These are phyloP conservation scores for sunflower (Helianthus annuus) DNA, from an alignment of 129 eudicot genomes.

Conservation along the genomic window DNA sequence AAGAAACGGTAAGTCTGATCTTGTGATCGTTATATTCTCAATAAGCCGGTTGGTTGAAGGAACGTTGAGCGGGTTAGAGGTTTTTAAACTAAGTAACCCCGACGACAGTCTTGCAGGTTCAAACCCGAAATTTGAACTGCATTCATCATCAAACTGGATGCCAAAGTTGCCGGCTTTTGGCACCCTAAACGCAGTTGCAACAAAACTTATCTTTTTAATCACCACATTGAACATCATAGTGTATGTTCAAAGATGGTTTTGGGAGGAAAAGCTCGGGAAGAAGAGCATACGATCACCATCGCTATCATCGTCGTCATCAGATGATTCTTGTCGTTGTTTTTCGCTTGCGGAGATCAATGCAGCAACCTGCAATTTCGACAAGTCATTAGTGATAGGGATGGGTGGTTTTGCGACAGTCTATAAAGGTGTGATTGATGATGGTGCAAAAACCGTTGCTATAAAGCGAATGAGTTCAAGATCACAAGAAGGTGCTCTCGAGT, in stretches of 20 bases:
- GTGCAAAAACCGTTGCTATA: conserved; percentile 34
- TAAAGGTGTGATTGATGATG: conserved; percentile 35
- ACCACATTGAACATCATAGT: conserved; percentile 32
- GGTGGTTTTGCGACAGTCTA: conserved; percentile 46
- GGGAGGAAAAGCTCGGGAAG: conserved; percentile 44
- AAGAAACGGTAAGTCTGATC: conserved; percentile 29
- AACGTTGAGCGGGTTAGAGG: conserved; percentile 47
- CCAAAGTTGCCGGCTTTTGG: conserved; percentile 27
- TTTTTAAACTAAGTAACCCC: conserved; percentile 54
- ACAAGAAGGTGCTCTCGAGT: conserved; percentile 35
- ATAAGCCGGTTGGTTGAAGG: conserved; percentile 31
- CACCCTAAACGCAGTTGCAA: conserved; percentile 36
- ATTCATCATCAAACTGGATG: conserved; percentile 21
- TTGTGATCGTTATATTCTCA: conserved; percentile 33
- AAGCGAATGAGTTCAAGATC: conserved; percentile 40
- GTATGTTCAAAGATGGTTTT: conserved; percentile 42
- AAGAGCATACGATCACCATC: neutral
- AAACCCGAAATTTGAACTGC: conserved; percentile 25
- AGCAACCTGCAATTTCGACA: conserved; percentile 37
- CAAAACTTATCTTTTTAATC: conserved; percentile 29
- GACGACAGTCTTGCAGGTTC: conserved; percentile 52
- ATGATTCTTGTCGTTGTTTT: conserved; percentile 36
- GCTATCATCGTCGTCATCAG: conserved; percentile 19
- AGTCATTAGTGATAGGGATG: conserved; percentile 35
- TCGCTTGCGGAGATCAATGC: conserved; percentile 29